Base-by-base conservation (phyloP, 2,329 filamentous ascomycete species). In the Cordyceps fumosorosea region DNA sequence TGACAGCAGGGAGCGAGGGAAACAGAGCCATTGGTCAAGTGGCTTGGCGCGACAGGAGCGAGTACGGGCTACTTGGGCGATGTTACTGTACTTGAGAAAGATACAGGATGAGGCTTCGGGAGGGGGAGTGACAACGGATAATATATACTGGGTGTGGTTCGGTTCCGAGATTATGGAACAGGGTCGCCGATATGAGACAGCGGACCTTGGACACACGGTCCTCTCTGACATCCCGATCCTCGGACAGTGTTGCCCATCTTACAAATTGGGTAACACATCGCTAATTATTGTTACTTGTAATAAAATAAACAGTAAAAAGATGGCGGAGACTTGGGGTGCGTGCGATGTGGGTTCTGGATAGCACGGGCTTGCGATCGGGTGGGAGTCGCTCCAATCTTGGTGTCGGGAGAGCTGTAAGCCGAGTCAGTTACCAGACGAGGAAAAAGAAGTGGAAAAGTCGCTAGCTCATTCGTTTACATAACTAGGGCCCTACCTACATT, bases 1-100 rank as follows among this genome's bases (percentile, higher is more conserved):
- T 64, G 50, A 71, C 65, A 18, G 72, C 68, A 16, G 77, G 75
- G 34, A 80, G 68, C 44, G 73, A 71, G 45, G 75, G 63, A 63
- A 22, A 57, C 14, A 20, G 37, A 10, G 22, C 44, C 55, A 57
- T 57, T 37, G 29, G 5, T 26, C 16, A 7, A n/a, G 8, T 12
- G 29, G 11, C 14, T n/a, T 14, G 4, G 14, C 11, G 24, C 40
- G 47, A 5, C 4, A 45, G 29, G 8, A 32, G 8, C 29, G 8
- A 32, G 54, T 2, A 32, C 12, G 34, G 5, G 29, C 3, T 12
- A 14, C 37, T 10, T 32, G 29, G n/a, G n/a, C n/a, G n/a, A n/a
- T n/a, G n/a, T n/a, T n/a, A n/a, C n/a, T n/a, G n/a, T 29, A 29
- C 26, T 3, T 29, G 26, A 29, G 26, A 29, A 6, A 29, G 26